These are phyloP conservation scores for Rhynchosporium graminicola DNA, from an alignment of 2,329 filamentous ascomycete genomes.

Conservation along the genomic window DNA sequence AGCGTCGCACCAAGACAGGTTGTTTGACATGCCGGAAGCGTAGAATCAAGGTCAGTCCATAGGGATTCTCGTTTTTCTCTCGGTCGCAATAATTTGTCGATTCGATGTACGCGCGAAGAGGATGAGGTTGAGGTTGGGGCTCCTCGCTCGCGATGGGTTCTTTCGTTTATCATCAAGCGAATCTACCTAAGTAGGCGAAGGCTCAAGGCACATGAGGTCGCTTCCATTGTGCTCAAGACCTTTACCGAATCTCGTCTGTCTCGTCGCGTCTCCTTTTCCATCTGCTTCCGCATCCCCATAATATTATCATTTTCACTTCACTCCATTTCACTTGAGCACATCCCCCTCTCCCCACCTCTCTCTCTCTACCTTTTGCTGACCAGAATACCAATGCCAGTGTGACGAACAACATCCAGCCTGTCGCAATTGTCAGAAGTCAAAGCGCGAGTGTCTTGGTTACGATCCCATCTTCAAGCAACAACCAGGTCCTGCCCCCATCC, in stretches of 20 bases:
- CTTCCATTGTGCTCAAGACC: not conserved
- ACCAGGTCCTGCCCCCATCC: constrained; percentile 66
- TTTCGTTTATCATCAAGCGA: constrained; percentile 42
- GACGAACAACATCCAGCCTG: constrained; percentile 94
- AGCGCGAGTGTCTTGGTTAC: constrained; percentile 83
- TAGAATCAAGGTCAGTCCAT: constrained; percentile 68
- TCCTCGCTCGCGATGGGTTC: constrained; percentile 36
- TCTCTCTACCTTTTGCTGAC: constrained; percentile 22
- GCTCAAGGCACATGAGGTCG: constrained; percentile 40
- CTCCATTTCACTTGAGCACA: constrained; percentile 15
- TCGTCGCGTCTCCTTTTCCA: constrained; percentile 1
- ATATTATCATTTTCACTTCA: not conserved
- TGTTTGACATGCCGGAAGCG: constrained; percentile 66
- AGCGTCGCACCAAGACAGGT: constrained; percentile 73
- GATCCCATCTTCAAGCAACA: constrained; percentile 82
- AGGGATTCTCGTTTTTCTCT: constrained; percentile 25
- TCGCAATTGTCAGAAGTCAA: constrained; percentile 86
- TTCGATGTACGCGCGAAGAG: constrained; percentile 31
- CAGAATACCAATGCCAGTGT: constrained; percentile 61
- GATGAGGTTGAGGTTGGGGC: constrained; percentile 29
- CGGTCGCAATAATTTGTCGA: constrained; percentile 24
- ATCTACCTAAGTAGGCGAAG: constrained; percentile 43
- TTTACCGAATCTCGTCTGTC: not conserved
- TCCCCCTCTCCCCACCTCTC: not conserved
- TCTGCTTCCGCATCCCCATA: not conserved